These are phyloP conservation scores for Cymbopogon flexuosus DNA, from an alignment of 202 grass and related monocot genomes.

Conservation along the genomic window DNA sequence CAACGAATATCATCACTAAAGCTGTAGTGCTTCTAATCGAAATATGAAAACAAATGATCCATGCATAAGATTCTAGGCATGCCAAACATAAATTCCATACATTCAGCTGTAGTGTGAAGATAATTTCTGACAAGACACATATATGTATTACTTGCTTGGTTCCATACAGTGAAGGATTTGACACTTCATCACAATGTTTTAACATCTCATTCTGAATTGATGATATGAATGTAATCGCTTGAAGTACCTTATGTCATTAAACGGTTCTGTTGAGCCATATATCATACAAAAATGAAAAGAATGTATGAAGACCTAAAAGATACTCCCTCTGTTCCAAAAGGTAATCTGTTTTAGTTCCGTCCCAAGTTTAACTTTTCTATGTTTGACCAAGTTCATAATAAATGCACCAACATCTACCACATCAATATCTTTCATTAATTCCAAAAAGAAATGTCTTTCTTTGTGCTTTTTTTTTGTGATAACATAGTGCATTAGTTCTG, in stretches of 20 bases:
- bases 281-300: neutral
- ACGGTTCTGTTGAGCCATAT: neutral
- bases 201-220: neutral
- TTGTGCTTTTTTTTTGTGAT: neutral
- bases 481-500: neutral
- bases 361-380: neutral
- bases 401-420: neutral
- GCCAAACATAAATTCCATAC: neutral
- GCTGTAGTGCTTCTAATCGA: neutral
- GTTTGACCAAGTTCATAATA: neutral
- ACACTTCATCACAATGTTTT: neutral
- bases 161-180: neutral
- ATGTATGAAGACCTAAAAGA: neutral
- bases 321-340: neutral
- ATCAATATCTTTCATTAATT: neutral
- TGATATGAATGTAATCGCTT: neutral
- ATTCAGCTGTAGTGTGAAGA: neutral
- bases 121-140: slow-evolving; percentile 13
- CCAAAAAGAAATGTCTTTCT: neutral
- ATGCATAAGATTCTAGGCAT: neutral
- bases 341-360: neutral
- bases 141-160: neutral
- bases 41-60: neutral
- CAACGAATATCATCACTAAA: neutral
- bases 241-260: neutral